phyloP scores from a whole-genome alignment of 2,329 filamentous ascomycete genomes.

The Cladophialophora immunda region DNA sequence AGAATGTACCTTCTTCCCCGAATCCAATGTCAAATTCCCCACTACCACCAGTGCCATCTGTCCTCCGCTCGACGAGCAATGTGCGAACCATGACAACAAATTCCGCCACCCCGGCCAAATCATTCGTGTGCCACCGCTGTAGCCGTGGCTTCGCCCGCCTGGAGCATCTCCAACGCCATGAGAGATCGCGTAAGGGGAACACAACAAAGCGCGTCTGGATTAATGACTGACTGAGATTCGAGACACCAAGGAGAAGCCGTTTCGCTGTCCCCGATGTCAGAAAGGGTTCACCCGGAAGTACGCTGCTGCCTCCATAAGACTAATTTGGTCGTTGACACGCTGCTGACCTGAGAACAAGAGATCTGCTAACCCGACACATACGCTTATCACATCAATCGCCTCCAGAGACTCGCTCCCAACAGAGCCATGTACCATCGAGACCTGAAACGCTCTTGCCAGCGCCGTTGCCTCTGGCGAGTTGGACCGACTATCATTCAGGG shows the following conservation, averaged over 20 bases:
- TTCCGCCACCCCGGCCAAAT: conserved; percentile 46
- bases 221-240: background rate
- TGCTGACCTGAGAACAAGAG: conserved; percentile 6
- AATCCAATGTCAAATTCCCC: conserved; percentile 5
- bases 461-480: conserved; percentile 38
- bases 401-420: conserved; percentile 49
- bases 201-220: background rate
- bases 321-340: background rate
- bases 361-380: conserved; percentile 13
- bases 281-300: conserved; percentile 53
- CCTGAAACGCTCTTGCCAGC: conserved; percentile 6
- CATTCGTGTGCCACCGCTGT: conserved; percentile 42
- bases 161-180: conserved; percentile 52
- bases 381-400: conserved; percentile 50
- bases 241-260: conserved; percentile 52
- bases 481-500: conserved; percentile 25
- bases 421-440: background rate
- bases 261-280: conserved; percentile 49
- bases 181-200: conserved; percentile 43
- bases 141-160: conserved; percentile 43
- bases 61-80: background rate
- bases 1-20: conserved; percentile 9
- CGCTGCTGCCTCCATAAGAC: background rate
- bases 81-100: background rate
- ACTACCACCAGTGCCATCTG: conserved; percentile 3